Evolutionary conservation across 2,329 filamentous ascomycete genomes (phyloP), one percentile per base, ranked within the genome.

Genomic region (Bipolaris sorokiniana): DNA sequence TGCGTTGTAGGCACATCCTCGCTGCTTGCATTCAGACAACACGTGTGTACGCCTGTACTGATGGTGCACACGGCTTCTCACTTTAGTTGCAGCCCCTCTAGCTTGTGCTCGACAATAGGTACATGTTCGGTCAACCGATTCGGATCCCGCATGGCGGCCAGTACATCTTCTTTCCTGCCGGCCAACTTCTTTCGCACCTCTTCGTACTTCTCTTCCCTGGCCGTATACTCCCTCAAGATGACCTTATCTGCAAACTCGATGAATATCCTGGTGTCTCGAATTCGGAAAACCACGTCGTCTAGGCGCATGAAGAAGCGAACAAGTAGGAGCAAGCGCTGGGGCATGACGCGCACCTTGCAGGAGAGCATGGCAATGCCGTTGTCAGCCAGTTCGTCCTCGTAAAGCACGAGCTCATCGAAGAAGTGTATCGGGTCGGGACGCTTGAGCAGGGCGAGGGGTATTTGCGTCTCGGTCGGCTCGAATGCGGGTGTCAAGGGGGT

Each of bases 381-480:
- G 77, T 99, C 95, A 59, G 97, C 95, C 45, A 99, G 85, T 81
- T 99, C 95, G 79, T 96, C 96, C 80, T 99, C 95, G 76, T 96
- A 99, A 46, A 99, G 84, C 68, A 97, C 88, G 37, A 99, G 92
- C 69, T 98, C 92, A 79, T 98, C 94, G 74, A 96, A 96, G 83
- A 98, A 97, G 5, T 96, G 80, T 64, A 99, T 99, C 0, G 95
- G 95, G 74, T 99, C 95, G 13, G 91, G 90, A 31, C 91, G 86
- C 75, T 90, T 92, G 48, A 99, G 84, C 40, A 98, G 84, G 68
- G 94, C 91, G 54, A 97, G 84, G 4, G 95, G 93, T 61, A 99
- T 95, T 53, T 83, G 77, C 16, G 78, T 79, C n/a, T 78, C 75
- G 20, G 79, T 80, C 16, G 78, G 69, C 52, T 79, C 48, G 55